Base-by-base conservation (phyloP, 2,329 filamentous ascomycete species). In the Monilinia aucupariae region DNA sequence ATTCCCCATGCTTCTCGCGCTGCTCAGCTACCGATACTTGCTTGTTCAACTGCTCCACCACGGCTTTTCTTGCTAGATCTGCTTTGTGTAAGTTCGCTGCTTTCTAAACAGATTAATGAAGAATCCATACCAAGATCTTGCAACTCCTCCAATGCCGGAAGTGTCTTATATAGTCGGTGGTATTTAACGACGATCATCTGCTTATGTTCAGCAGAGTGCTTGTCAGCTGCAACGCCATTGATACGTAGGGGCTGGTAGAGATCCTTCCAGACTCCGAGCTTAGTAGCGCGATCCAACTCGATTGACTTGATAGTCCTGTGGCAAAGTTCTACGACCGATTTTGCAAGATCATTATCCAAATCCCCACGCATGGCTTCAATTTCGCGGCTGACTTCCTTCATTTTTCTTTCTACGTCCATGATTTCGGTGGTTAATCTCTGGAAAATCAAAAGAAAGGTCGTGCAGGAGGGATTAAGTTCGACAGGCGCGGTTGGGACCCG, bases 141-240 rank as follows among this genome's bases (percentile, higher is more conserved):
- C 30, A 58, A 58, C n/a, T 58, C 20, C 30, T 58, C n/a, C 54
- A 58, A 20, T 2, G 41, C 41, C 7, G 54, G 54, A 15, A 58
- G 54, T 7, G 41, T 32, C 15, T 37, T 32, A 5, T 37, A 10
- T 7, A 58, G 8, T 4, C 48, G 27, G n/a, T 37, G 34, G 8
- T 58, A 47, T 32, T 58, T 47, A 4, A 47, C 15, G 13, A 9
- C 15, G 15, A 58, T 37, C n/a, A 20, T 22, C 13, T 56, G 10
- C 20, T 43, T 45, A 17, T 10, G 15, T 32, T 45, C 12, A 17
- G 4, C 41, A 12, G 53, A 34, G 12, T 9, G 4, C 4, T 45
- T 34, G 3, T 56, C 39, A 32, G 20, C 39, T 8, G 10, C 20
- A 22, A 47, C 3, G 2, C n/a, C 12, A 7, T 45, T 37, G 13